Base-by-base conservation (phyloP, 2,329 filamentous ascomycete genomes). In the Chrysoporthe deuterocubensis region DNA sequence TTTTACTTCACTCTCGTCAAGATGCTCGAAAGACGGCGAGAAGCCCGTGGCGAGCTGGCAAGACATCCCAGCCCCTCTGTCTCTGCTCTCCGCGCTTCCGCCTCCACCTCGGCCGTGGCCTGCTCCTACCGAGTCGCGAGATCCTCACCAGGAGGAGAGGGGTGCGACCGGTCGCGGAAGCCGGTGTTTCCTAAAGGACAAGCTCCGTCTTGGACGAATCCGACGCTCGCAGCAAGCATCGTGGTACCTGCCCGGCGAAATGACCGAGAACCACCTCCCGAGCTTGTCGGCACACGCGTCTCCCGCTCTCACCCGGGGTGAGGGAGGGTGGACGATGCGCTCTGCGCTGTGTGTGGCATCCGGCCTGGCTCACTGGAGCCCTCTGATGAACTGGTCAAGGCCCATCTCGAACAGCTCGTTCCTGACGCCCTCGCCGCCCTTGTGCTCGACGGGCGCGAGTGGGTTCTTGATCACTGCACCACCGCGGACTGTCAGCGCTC, bases 381-480 rank as follows among this genome's bases (percentile, higher is more conserved):
- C 86, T 71, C 90, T 85, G 63, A 96, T 87, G 74, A 96, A 96
- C 71, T 92, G 89, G 73, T 96, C 92, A 67, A 96, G 78, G 0
- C 88, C 89, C 71, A 91, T 80, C 77, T 92, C 89, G 72, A 92
- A 92, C 71, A 91, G 81, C 78, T 92, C 89, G 74, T 91, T 91
- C 73, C 85, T 87, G 69, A 92, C 89, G n/a, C 90, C 89, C 37
- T 86, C 86, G 66, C 90, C 89, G 50, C 87, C 86, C 73, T 87
- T 87, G 78, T 92, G 89, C 77, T 92, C 89, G 61, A 90, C 87
- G 2, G 89, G 89, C 4, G 89, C 83, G 48, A 92, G 78, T 1
- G 89, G 89, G 72, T 92, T 92, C 79, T 92, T 92, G 72, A 91
- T 88, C 54, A 92, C 89, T 90, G 65, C 56, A 64, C 2, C 18